Conservation (phyloP, 495 filamentous ascomycete genomes). For the Bryoglossum gracile region DNA sequence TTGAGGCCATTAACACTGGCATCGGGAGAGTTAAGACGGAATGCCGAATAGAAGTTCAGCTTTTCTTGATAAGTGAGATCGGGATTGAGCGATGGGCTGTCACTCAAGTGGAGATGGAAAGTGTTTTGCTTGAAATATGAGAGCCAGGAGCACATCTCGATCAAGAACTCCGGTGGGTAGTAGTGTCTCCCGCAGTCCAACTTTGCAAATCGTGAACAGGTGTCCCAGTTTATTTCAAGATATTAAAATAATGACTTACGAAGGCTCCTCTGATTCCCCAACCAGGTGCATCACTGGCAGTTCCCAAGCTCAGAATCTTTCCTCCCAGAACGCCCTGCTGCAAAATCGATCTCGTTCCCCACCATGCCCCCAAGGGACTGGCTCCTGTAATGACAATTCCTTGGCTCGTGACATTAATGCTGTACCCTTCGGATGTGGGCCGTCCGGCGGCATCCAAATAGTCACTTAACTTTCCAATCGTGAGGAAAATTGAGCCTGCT, state of each 20-base stretch:
- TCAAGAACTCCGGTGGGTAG: slow-evolving; percentile 44
- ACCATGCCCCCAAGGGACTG: slow-evolving; percentile 44
- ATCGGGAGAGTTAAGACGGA: slow-evolving; percentile 29
- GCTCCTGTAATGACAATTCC: slow-evolving; percentile 41
- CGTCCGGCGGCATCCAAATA: slow-evolving; percentile 37
- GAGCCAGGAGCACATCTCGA: slow-evolving; percentile 44
- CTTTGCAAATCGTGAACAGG: too few relatives aligned
- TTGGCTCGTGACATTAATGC: slow-evolving; percentile 29
- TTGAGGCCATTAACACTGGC: slow-evolving; percentile 35
- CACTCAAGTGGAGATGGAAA: slow-evolving; percentile 46
- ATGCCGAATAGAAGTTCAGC: slow-evolving; percentile 37
- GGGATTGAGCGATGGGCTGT: slow-evolving; percentile 41
- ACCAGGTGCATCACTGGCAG: slow-evolving; percentile 37
- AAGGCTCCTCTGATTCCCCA: slow-evolving; percentile 37
- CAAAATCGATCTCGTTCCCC: slow-evolving; percentile 43
- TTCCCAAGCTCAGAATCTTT: slow-evolving; percentile 29
- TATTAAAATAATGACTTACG: too few relatives aligned
- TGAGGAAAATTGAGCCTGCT: slow-evolving; percentile 37
- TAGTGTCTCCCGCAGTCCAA: slow-evolving; percentile 44
- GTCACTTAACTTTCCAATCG: slow-evolving; percentile 32
- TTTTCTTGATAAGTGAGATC: slow-evolving; percentile 32
- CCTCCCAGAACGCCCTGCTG: slow-evolving; percentile 37
- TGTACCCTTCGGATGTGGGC: slow-evolving; percentile 41
- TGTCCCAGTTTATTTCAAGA: too few relatives aligned
- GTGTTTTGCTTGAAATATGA: slow-evolving; percentile 50